phyloP scores from a whole-genome alignment of 257 asterid genomes.

The Lavandula angustifolia region DNA sequence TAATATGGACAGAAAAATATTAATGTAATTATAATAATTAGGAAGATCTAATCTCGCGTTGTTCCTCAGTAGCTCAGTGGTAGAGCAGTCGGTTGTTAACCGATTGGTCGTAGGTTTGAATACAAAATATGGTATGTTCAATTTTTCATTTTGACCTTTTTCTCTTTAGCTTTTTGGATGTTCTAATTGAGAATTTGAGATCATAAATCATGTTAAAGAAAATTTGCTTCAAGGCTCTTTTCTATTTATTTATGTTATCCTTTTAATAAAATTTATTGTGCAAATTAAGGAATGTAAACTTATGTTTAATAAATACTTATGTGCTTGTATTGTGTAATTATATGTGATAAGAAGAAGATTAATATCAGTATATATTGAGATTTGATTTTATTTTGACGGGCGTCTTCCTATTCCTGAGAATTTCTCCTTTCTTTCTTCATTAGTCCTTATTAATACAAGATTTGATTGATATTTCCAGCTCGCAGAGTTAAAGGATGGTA shows the following conservation, averaged over 20 bases:
- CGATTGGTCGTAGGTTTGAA: too few relatives aligned
- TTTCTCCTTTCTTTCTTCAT: slow-evolving; percentile 7
- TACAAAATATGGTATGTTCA: slow-evolving; percentile 56
- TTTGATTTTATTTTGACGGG: slow-evolving; percentile 6
- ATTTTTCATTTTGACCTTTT: slow-evolving; percentile 9
- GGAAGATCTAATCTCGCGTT: too few relatives aligned
- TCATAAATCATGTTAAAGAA: slow-evolving; percentile 2
- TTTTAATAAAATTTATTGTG: background rate
- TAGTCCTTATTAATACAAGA: slow-evolving; percentile 10
- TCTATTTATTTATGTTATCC: background rate
- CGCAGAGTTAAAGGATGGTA: slow-evolving; percentile 57
- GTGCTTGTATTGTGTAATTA: background rate
- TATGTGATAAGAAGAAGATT: slow-evolving; percentile 10
- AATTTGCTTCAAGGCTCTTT: background rate
- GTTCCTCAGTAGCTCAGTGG: too few relatives aligned
- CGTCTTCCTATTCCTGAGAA: background rate
- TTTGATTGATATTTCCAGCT: slow-evolving; percentile 51
- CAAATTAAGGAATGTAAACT: background rate
- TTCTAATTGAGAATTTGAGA: slow-evolving; percentile 22
- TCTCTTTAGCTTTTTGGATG: slow-evolving; percentile 14
- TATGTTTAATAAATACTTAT: background rate
- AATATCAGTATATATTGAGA: slow-evolving; percentile 9
- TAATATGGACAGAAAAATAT: too few relatives aligned
- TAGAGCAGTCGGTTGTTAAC: too few relatives aligned
- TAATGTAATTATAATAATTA: too few relatives aligned